Conservation (phyloP, 2,329 filamentous ascomycete species). For the Cladosporium sp. region DNA sequence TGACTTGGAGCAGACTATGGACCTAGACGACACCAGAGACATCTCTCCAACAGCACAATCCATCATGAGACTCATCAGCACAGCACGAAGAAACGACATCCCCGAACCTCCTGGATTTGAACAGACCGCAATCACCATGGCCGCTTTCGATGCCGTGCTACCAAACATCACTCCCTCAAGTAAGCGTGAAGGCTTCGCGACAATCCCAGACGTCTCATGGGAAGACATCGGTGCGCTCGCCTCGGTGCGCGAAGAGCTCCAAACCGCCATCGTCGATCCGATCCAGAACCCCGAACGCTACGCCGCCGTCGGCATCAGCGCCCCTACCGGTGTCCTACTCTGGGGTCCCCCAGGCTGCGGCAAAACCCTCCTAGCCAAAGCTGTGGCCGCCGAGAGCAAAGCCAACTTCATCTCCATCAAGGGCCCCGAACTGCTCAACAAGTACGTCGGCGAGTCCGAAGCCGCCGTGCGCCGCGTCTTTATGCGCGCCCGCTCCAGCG, state of each 20-base stretch:
- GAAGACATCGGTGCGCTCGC: slow-evolving; percentile 83
- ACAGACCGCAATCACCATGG: slow-evolving; percentile 61
- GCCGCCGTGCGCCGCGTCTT: slow-evolving; percentile 91
- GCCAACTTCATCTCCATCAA: slow-evolving; percentile 99
- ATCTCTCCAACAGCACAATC: slow-evolving; percentile 22
- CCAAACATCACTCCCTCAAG: slow-evolving; percentile 76
- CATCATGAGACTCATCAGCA: slow-evolving; percentile 52
- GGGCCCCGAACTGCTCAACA: slow-evolving; percentile 93
- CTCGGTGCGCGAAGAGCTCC: slow-evolving; percentile 76
- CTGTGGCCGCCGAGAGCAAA: slow-evolving; percentile 90
- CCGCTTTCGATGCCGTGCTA: slow-evolving; percentile 73
- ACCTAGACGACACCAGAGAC: slow-evolving; percentile 48
- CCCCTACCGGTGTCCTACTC: slow-evolving; percentile 83
- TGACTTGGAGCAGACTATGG: slow-evolving; percentile 48
- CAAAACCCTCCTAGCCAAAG: slow-evolving; percentile 94
- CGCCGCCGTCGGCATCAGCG: slow-evolving; percentile 72
- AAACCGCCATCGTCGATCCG: slow-evolving; percentile 83
- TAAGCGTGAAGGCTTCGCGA: slow-evolving; percentile 91
- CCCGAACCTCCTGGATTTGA: slow-evolving; percentile 57
- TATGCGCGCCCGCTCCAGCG: slow-evolving; percentile 77
- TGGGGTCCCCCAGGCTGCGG: slow-evolving; percentile 97
- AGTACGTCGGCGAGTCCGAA: slow-evolving; percentile 96
- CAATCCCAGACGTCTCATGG: slow-evolving; percentile 92
- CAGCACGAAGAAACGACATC: slow-evolving; percentile 48
- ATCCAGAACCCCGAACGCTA: slow-evolving; percentile 83